Percentiles rank a stretch among this genome's conserved stretches.
phyloP scores from a whole-genome alignment of 257 asterid genomes.

The Solanum rostratum region DNA sequence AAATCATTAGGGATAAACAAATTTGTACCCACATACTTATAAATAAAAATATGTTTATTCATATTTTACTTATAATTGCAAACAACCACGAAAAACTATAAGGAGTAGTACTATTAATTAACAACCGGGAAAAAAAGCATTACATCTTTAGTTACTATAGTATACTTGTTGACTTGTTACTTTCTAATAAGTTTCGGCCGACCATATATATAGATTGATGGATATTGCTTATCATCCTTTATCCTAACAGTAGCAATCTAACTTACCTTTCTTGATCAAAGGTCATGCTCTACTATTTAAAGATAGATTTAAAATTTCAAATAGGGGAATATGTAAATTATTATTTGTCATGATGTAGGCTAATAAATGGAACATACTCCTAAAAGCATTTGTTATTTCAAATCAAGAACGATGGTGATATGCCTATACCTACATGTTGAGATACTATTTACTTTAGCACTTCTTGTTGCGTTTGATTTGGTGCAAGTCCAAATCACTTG shows the following conservation, averaged over 20 bases:
- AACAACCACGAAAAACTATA: neutral
- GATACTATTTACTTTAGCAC: neutral
- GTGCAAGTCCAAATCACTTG: neutral
- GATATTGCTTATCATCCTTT: neutral
- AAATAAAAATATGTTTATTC: too few relatives aligned
- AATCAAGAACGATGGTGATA: neutral
- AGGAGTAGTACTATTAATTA: neutral
- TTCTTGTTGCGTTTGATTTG: neutral
- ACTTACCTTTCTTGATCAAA: neutral
- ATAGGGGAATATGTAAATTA: neutral
- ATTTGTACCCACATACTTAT: too few relatives aligned
- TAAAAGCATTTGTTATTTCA: neutral
- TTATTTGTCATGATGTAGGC: neutral
- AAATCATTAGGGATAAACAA: too few relatives aligned
- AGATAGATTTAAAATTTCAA: neutral
- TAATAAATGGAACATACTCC: neutral
- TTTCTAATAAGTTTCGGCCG: neutral
- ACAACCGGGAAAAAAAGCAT: neutral
- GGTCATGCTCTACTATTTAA: neutral
- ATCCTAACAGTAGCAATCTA: neutral
- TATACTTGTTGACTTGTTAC: neutral
- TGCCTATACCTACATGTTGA: neutral
- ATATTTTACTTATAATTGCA: too few relatives aligned
- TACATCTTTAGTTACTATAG: neutral
- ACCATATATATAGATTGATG: neutral